Base-by-base conservation (phyloP, 2,329 filamentous ascomycete genomes). In the Nannizzia gypsea region DNA sequence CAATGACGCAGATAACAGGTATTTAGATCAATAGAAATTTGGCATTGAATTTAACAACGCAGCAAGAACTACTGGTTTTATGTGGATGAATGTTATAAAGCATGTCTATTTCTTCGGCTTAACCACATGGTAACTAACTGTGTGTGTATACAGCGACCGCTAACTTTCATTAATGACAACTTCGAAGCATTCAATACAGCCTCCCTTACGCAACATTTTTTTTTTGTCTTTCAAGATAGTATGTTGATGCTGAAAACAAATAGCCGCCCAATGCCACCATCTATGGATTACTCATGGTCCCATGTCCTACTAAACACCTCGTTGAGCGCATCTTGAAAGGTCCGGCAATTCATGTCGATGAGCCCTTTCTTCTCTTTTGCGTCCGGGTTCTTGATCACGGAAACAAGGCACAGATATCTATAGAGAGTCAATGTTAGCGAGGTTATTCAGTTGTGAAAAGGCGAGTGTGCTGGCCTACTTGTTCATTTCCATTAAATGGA, bases 401-500 rank as follows among this genome's bases (percentile, higher is more conserved):
- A 84, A 15, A 86, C 82, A 38, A 86, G 75, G 50, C 82, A 83
- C 20, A 86, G 77, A 64, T 84, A 84, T 64, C 83, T 85, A 64
- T 5, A 48, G 58, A 48, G 58, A 68, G 67, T 55, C 63, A 4
- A 28, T 15, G 42, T 66, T 50, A 64, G 59, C 55, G 61, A 24
- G 54, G 34, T 24, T 56, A 48, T 13, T 31, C 1, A 38, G 9
- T n/a, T 15, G 22, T 55, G 13, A 24, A 11, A 24, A 50, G 24
- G 36, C 24, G 22, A 34, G 20, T 15, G 17, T 55, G 22, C 13
- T 22, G 36, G 69, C 80, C 68, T 71, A 85, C 83, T 84, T 83
- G 68, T 85, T 85, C 71, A 86, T 83, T 70, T 86, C 83, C 64
- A 83, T 78, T 46, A 85, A 70, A 64, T 86, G 84, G n/a, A 86